Conservation (phyloP, 2,329 filamentous ascomycete species). For the Allantophomopsis cytisporea region DNA sequence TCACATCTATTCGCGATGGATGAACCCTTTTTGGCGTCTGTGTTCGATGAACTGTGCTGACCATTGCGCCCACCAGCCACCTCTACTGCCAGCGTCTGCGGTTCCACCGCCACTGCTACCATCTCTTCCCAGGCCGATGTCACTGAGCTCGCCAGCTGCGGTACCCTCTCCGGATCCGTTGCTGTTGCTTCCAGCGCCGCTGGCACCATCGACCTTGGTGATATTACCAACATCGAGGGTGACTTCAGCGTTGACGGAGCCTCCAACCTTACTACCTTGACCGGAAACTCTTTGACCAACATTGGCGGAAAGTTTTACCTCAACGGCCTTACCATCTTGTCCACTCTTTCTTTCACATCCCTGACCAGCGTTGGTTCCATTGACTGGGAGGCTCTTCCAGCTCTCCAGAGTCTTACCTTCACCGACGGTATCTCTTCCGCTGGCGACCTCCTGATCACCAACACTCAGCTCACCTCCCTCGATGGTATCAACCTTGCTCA, state of each 20-base stretch:
- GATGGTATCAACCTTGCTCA: constrained; percentile 67
- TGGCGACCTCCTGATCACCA: constrained; percentile 58
- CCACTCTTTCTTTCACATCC: constrained; percentile 48
- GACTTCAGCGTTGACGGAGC: constrained; percentile 44
- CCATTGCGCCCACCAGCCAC: background rate
- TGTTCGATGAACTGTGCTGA: background rate
- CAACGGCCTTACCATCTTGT: constrained; percentile 53
- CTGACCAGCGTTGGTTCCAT: constrained; percentile 56
- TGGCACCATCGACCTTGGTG: constrained; percentile 40
- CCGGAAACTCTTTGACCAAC: constrained; percentile 46
- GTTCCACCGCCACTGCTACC: constrained; percentile 16
- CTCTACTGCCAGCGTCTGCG: constrained; percentile 5
- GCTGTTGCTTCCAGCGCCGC: constrained; percentile 17
- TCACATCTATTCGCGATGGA: background rate
- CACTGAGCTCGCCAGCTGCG: constrained; percentile 11
- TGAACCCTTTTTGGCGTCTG: background rate
- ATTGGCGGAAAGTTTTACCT: constrained; percentile 63
- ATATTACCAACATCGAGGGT: constrained; percentile 40
- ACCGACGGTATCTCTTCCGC: constrained; percentile 49
- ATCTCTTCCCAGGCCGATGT: constrained; percentile 17
- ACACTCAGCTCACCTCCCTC: constrained; percentile 72
- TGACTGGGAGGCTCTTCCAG: constrained; percentile 57
- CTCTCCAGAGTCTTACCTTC: constrained; percentile 45
- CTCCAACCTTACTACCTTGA: constrained; percentile 34
- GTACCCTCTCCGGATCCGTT: constrained; percentile 17